Conservation (phyloP, 352 stramenopile species). For the Peronospora destructor region DNA sequence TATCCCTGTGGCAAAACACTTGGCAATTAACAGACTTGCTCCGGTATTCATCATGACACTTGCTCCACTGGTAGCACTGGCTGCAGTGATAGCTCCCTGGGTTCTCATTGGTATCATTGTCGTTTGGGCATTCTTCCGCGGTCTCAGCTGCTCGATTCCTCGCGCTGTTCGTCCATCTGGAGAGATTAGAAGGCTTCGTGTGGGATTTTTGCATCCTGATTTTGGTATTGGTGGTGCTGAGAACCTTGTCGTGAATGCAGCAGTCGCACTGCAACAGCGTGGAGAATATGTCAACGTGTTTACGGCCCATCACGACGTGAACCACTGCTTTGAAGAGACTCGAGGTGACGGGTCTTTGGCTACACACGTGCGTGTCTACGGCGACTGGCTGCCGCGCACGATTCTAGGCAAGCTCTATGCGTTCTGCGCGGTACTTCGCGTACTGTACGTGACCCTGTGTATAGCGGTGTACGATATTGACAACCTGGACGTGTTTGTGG, state of each 20-base stretch:
- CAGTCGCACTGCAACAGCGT: slow-evolving; percentile 79
- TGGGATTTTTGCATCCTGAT: slow-evolving; percentile 97
- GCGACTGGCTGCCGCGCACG: slow-evolving; percentile 90
- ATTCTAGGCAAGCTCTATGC: slow-evolving; percentile 86
- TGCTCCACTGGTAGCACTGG: slow-evolving; percentile 11
- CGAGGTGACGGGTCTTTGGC: slow-evolving; percentile 68
- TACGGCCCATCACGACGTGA: slow-evolving; percentile 92
- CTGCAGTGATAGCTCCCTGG: slow-evolving; percentile 12
- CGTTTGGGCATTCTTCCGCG: slow-evolving; percentile 23
- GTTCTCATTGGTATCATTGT: slow-evolving; percentile 20
- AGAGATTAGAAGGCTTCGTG: slow-evolving; percentile 28
- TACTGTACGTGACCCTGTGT: slow-evolving; percentile 88
- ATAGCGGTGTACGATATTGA: slow-evolving; percentile 34
- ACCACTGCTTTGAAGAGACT: slow-evolving; percentile 94
- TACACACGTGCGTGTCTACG: slow-evolving; percentile 81
- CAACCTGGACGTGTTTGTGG: slow-evolving; percentile 69
- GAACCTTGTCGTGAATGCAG: slow-evolving; percentile 89
- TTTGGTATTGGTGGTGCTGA: slow-evolving; percentile 97
- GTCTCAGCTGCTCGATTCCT: slow-evolving; percentile 22
- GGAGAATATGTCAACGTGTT: slow-evolving; percentile 88
- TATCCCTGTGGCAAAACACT: slow-evolving; percentile 4
- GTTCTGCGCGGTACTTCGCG: slow-evolving; percentile 89
- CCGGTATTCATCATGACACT: slow-evolving; percentile 13
- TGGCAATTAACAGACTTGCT: slow-evolving; percentile 5
- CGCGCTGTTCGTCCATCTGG: slow-evolving; percentile 6